phyloP scores from a whole-genome alignment of 805 yeast genomes.

The Nakazawaea ambrosiae region DNA sequence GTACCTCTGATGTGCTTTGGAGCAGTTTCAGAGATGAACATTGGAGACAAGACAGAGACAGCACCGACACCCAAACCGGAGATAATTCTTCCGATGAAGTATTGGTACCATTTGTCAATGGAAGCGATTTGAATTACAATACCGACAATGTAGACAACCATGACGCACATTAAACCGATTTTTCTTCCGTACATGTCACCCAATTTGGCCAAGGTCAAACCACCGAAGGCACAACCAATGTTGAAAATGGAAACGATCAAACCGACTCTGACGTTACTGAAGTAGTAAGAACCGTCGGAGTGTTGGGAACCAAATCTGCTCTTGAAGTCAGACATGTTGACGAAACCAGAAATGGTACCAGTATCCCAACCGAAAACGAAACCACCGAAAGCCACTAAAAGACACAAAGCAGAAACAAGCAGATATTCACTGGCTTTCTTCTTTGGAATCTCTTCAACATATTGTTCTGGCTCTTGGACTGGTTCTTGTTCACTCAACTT shows the following conservation, averaged over 20 bases:
- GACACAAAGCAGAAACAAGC: slow-evolving; percentile 31
- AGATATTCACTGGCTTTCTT: slow-evolving; percentile 19
- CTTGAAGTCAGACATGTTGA: slow-evolving; percentile 53
- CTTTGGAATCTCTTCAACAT: slow-evolving; percentile 17
- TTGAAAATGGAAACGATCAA: slow-evolving; percentile 65
- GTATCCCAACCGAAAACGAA: slow-evolving; percentile 76
- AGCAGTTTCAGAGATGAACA: slow-evolving; percentile 61
- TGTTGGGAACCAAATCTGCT: slow-evolving; percentile 42
- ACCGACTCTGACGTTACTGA: slow-evolving; percentile 50
- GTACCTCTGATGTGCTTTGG: slow-evolving; percentile 70
- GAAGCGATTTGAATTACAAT: slow-evolving; percentile 55
- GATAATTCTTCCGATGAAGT: slow-evolving; percentile 54
- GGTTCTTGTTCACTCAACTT: background rate
- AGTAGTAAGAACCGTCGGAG: slow-evolving; percentile 31
- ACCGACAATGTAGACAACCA: slow-evolving; percentile 55
- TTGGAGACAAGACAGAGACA: slow-evolving; percentile 44
- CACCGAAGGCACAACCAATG: slow-evolving; percentile 70
- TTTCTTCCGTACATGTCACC: slow-evolving; percentile 61
- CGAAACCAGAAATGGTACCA: slow-evolving; percentile 70
- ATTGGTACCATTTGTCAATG: slow-evolving; percentile 50
- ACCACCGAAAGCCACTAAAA: slow-evolving; percentile 69
- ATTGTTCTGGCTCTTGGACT: too few relatives aligned
- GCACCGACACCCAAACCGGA: slow-evolving; percentile 52
- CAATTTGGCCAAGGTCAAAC: slow-evolving; percentile 46
- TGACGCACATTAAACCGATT: slow-evolving; percentile 43